Conservation (phyloP, 2,329 filamentous ascomycete genomes). For the Beauveria varroae region DNA sequence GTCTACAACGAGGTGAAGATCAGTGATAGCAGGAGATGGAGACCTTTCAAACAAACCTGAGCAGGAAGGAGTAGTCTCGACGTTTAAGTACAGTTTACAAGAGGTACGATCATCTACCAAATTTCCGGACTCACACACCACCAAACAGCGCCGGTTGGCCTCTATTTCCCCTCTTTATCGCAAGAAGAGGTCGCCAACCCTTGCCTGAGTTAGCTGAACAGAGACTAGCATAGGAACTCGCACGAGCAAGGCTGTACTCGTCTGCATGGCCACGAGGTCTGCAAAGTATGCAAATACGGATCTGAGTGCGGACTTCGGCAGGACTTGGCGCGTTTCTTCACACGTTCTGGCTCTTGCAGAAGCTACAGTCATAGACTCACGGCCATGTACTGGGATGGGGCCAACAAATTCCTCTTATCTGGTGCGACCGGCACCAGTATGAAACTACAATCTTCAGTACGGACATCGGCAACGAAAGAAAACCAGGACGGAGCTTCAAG, state of each 20-base stretch:
- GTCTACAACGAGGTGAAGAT: background rate
- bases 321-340: background rate
- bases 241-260: conserved; percentile 4
- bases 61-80: background rate
- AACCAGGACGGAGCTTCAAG: background rate
- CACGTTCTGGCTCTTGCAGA: background rate
- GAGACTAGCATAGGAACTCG: conserved; percentile 10
- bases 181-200: background rate
- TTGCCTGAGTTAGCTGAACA: background rate
- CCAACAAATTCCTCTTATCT: background rate
- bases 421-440: background rate
- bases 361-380: background rate
- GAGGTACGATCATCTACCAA: background rate
- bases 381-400: background rate
- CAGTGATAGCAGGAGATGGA: background rate
- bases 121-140: background rate
- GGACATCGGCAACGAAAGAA: background rate
- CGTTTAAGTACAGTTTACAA: background rate
- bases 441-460: background rate
- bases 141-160: background rate
- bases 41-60: too few relatives aligned
- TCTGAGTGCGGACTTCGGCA: conserved; percentile 10
- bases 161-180: conserved; percentile 3
- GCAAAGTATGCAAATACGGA: background rate
- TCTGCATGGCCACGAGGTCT: conserved; percentile 5